Conservation (phyloP, 805 yeast species). For the Ogataea ganodermae region DNA sequence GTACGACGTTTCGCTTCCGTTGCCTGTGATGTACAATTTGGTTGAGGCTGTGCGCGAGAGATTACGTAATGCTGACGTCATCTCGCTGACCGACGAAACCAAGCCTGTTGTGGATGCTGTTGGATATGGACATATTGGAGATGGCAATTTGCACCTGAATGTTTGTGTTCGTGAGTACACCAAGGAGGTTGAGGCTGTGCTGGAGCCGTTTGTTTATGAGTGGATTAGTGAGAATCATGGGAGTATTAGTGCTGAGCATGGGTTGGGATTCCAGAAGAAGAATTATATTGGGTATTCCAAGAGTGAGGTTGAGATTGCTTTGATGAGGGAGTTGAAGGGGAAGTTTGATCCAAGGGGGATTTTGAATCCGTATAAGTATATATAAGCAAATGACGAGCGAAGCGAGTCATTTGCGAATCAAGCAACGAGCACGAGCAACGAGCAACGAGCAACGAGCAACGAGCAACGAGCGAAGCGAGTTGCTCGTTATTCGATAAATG, state of each 20-base stretch:
- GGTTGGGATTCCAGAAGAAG: slow-evolving; percentile 95
- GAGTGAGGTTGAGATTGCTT: slow-evolving; percentile 62
- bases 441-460: too few species aligned
- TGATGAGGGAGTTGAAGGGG: slow-evolving; percentile 79
- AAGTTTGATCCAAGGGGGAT: slow-evolving; percentile 89
- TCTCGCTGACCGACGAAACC: slow-evolving; percentile 61
- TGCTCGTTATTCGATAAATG: too few species aligned
- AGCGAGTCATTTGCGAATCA: neutral
- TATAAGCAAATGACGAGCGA: slow-evolving; percentile 37
- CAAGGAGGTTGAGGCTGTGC: slow-evolving; percentile 71
- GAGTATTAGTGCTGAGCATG: slow-evolving; percentile 96
- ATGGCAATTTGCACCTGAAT: slow-evolving; percentile 93
- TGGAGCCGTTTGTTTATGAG: slow-evolving; percentile 95
- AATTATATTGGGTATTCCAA: slow-evolving; percentile 86
- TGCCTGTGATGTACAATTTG: slow-evolving; percentile 74
- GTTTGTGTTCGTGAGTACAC: slow-evolving; percentile 85
- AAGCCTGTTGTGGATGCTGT: slow-evolving; percentile 83
- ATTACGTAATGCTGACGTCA: slow-evolving; percentile 55
- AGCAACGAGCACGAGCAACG: too few species aligned
- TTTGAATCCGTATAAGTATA: slow-evolving; percentile 91
- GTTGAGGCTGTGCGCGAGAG: slow-evolving; percentile 75
- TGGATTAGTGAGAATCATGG: slow-evolving; percentile 77
- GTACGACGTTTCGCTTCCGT: slow-evolving; percentile 92
- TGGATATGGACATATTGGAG: slow-evolving; percentile 99
- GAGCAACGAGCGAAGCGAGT: too few species aligned